Percentiles rank a stretch among this genome's conserved stretches.
Evolutionary conservation across 805 yeast genomes (phyloP).

Genomic region (Torulaspora quercuum): DNA sequence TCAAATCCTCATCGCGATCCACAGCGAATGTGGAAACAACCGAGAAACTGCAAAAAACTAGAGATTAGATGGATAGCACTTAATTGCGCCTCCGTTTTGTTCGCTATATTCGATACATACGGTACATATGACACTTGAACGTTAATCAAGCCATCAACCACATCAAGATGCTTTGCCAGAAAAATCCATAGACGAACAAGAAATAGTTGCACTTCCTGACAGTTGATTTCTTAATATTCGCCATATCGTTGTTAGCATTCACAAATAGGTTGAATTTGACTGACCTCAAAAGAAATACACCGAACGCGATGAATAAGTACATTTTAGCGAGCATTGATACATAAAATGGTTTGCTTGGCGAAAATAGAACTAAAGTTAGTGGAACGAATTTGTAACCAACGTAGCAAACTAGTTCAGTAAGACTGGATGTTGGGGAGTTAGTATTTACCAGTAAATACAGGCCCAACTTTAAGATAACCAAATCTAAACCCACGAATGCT

Average conservation of each 20-base stretch:
- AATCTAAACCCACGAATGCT: slow-evolving; percentile 76
- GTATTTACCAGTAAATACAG: slow-evolving; percentile 60
- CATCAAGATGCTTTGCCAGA: slow-evolving; percentile 71
- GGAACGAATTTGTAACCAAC: slow-evolving; percentile 95
- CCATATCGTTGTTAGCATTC: slow-evolving; percentile 49
- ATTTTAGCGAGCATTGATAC: slow-evolving; percentile 45
- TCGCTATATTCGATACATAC: background rate
- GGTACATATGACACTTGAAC: too few relatives aligned
- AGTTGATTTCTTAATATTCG: slow-evolving; percentile 50
- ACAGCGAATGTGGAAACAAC: too few relatives aligned
- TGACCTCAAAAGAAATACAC: slow-evolving; percentile 60
- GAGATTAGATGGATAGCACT: background rate
- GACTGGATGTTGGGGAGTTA: slow-evolving; percentile 39
- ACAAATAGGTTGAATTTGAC: slow-evolving; percentile 44
- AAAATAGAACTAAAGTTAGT: slow-evolving; percentile 52
- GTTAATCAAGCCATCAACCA: slow-evolving; percentile 54
- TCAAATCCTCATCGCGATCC: too few relatives aligned
- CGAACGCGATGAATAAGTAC: slow-evolving; percentile 55
- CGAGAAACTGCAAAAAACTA: too few relatives aligned
- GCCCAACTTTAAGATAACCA: slow-evolving; percentile 71
- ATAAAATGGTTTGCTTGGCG: slow-evolving; percentile 45
- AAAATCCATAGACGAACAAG: slow-evolving; percentile 76
- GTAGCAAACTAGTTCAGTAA: slow-evolving; percentile 83
- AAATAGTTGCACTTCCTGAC: slow-evolving; percentile 83
- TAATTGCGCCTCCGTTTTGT: background rate